Base-by-base conservation (phyloP, 305 asterid genomes). In the Solanum hybrid region DNA sequence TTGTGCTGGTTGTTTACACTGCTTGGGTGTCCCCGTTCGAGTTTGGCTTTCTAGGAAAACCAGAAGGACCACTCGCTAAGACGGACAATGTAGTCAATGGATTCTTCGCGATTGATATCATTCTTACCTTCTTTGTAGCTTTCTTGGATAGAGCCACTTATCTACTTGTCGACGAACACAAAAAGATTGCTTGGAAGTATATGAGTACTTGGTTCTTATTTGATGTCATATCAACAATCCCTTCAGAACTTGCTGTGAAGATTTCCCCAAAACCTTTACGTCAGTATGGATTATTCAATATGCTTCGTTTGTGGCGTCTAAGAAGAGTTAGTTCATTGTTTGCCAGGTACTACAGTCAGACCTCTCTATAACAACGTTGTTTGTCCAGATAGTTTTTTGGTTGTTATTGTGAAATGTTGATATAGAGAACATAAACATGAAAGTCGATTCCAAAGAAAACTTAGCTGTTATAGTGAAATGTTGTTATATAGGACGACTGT, bases 281-380 rank as follows among this genome's bases (percentile, higher is more conserved):
- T 61, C 80, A 89, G 2, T 96, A 97, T 95, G 98, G 99, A 86
- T 90, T 96, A 83, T 97, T 93, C 93, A 97, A 95, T 90, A 96
- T 97, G 98, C 97, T 97, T 82, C 96, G 99, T n/a, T 96, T 96
- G 28, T 97, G 99, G 99, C 98, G 99, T 89, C 95, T 97, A 88
- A 94, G 97, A 67, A 94, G 98, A 96, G 98, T 97, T 86, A 93
- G 99, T 33, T 91, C 98, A 89, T 91, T 95, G 92, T 96, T 95
- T 91, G 93, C 98, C 39, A 91, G 99, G 99, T 97, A 75, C 35
- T 81, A 12, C 67, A 76, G n/a, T 33, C 26, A 34, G 0, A 77
- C 46, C 28, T 34, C 29, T 34, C 9, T 33, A 77, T 33, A 34
- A 75, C 39, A 29, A 31, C 3, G 5, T 35, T 11, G 11, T 78